Evolutionary conservation across 2,329 filamentous ascomycete genomes (phyloP).

Genomic region (Ophiosphaerella narmari): DNA sequence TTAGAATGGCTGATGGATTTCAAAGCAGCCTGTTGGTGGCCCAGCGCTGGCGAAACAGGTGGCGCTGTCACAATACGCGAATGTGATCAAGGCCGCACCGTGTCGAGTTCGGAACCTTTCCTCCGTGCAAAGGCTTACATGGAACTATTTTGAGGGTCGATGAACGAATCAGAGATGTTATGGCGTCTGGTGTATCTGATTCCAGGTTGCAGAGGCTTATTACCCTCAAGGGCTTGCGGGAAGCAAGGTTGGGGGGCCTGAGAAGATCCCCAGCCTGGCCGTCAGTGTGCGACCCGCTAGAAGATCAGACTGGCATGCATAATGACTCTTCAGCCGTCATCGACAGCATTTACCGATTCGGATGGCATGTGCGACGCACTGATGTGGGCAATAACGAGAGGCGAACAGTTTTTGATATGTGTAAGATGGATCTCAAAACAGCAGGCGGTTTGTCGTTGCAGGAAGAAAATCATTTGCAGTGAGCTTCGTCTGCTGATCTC

Average conservation of each 20-base stretch:
- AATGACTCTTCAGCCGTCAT: background rate
- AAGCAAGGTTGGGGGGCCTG: conserved; percentile 47
- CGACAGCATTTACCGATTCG: background rate
- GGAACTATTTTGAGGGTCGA: conserved; percentile 3
- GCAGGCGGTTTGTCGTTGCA: too few relatives aligned
- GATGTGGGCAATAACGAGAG: background rate
- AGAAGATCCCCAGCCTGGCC: conserved; percentile 35
- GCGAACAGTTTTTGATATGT: too few relatives aligned
- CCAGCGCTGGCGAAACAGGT: conserved; percentile 24
- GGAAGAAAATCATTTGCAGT: too few relatives aligned
- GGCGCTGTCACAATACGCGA: conserved; percentile 22
- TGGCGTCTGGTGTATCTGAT: conserved; percentile 20
- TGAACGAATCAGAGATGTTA: conserved; percentile 4
- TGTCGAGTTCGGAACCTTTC: conserved; percentile 26
- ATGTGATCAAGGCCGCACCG: conserved; percentile 12
- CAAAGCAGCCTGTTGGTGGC: conserved; percentile 32
- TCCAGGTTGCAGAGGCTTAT: conserved; percentile 25
- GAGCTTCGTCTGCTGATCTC: conserved; percentile 29
- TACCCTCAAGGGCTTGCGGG: conserved; percentile 43
- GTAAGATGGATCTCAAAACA: too few relatives aligned
- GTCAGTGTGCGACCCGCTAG: conserved; percentile 6
- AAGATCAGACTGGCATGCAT: background rate
- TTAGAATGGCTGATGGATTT: conserved; percentile 39
- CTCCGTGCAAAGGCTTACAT: conserved; percentile 13
- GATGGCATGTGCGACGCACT: background rate